phyloP scores from a whole-genome alignment of 179 eudicot species.

The Beta lomatogona region DNA sequence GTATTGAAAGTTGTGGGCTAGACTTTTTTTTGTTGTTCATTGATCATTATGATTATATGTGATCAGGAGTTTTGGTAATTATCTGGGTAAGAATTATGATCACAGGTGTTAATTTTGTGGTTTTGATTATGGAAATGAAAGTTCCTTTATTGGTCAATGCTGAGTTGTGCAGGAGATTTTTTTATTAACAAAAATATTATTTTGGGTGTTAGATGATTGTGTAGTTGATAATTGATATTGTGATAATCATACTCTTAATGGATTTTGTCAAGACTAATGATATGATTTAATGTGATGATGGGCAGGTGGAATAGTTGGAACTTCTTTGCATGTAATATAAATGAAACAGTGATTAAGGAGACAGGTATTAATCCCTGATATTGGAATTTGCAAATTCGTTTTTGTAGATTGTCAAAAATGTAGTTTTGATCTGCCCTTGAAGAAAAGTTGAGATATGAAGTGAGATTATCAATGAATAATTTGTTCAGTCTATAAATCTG shows the following conservation, averaged over 20 bases:
- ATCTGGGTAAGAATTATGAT: neutral
- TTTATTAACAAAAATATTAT: neutral
- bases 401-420: neutral
- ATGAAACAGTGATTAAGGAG: slow-evolving; percentile 79
- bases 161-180: neutral
- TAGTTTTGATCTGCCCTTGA: neutral
- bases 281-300: slow-evolving; percentile 21
- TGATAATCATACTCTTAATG: neutral
- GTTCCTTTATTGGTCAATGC: neutral
- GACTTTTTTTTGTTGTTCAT: neutral
- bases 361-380: slow-evolving; percentile 55
- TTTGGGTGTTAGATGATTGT: neutral
- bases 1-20: neutral
- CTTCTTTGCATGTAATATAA: slow-evolving; percentile 79
- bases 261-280: neutral
- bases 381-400: neutral
- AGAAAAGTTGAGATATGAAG: neutral
- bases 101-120: neutral
- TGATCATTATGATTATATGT: neutral
- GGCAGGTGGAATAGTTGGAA: slow-evolving; percentile 99
- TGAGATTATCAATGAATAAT: neutral
- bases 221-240: neutral
- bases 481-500: neutral
- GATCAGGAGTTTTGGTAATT: slow-evolving; percentile 10
- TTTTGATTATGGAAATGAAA: slow-evolving; percentile 12